Base-by-base conservation (phyloP, 1,139 yeast species). In the Williopsis jadinii region DNA sequence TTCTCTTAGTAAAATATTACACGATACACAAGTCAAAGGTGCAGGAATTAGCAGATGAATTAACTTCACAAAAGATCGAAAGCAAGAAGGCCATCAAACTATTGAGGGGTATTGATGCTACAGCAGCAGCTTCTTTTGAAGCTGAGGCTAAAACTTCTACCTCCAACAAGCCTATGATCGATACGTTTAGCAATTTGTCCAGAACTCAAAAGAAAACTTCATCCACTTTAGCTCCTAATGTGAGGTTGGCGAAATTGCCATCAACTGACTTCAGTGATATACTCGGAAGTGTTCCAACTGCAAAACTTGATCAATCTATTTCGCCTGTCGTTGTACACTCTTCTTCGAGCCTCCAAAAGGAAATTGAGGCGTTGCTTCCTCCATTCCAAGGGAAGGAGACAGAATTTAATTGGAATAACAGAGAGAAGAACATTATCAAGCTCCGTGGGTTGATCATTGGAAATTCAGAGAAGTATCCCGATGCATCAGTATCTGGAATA, bases 371-470 rank as follows among this genome's bases (percentile, higher is more conserved):
- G 4, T 52, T 74, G 53, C 40, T 61, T 11, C 46, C 62, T 0
- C 64, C 70, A 5, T 86, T 92, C 55, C 73, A 71, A n/a, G 82
- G 80, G 2, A 87, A 82, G 53, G 98, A 94, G 60, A 83, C 95
- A 0, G 98, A 94, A 56, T 72, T 71, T 46, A 92, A 92, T 56
- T 92, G 99, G 99, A 64, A 70, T 26, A 54, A 58, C 1, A 71
- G 99, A 54, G 97, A 90, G 53, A 71, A 72, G 43, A 67, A 66
- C 42, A 72, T 88, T 3, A 54, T 73, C 2, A 71, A 69, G 40
- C 56, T 87, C 32, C 69, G 97, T 43, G 67, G 73, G 2, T 56
- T 84, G 2, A 51, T 86, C 3, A 65, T 88, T 34, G 90, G 90
- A 2, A 77, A 80, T 53, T 62, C 69, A 1, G 58, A 63, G 10